Evolutionary conservation across 2,329 filamentous ascomycete species (phyloP).

Genomic region (Boeremia lycopersici): DNA sequence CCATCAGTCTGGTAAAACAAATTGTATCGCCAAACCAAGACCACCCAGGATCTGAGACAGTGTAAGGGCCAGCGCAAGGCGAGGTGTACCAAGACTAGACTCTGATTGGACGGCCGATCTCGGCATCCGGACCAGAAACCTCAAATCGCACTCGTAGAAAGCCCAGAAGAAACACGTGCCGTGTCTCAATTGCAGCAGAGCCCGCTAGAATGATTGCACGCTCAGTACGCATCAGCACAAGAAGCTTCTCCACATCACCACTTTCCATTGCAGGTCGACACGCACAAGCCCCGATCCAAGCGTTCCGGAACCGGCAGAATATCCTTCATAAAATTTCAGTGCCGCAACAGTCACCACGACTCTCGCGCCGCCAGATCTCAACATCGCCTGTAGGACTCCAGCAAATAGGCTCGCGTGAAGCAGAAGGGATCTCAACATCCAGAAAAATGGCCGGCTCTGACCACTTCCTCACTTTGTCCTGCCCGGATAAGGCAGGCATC

Average conservation of each 20-base stretch:
- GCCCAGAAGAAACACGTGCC: conserved; percentile 16
- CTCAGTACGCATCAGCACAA: conserved; percentile 23
- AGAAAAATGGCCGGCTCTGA: conserved; percentile 38
- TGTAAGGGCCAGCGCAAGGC: not conserved
- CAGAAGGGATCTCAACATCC: conserved; percentile 34
- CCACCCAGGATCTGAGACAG: not conserved
- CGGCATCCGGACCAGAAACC: conserved; percentile 23
- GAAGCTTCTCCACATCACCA: conserved; percentile 22
- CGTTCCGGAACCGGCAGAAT: conserved; percentile 42
- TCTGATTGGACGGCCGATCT: conserved; percentile 29
- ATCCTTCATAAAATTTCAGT: conserved; percentile 37
- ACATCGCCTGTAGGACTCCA: conserved; percentile 24
- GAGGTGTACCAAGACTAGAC: conserved; percentile 9
- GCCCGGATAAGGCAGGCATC: conserved; percentile 83
- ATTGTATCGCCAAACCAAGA: no score
- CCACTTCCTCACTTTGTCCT: conserved; percentile 72
- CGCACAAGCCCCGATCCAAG: conserved; percentile 23
- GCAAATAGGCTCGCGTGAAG: conserved; percentile 28
- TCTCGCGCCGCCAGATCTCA: conserved; percentile 24
- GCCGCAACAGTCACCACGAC: conserved; percentile 27
- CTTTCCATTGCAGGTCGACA: conserved; percentile 29
- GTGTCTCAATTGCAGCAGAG: conserved; percentile 14
- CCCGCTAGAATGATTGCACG: conserved; percentile 28
- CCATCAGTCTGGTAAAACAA: no score
- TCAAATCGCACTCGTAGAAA: conserved; percentile 18